phyloP scores from a whole-genome alignment of 1,284 basidiomycete genomes.

The Wolfiporia cocos region DNA sequence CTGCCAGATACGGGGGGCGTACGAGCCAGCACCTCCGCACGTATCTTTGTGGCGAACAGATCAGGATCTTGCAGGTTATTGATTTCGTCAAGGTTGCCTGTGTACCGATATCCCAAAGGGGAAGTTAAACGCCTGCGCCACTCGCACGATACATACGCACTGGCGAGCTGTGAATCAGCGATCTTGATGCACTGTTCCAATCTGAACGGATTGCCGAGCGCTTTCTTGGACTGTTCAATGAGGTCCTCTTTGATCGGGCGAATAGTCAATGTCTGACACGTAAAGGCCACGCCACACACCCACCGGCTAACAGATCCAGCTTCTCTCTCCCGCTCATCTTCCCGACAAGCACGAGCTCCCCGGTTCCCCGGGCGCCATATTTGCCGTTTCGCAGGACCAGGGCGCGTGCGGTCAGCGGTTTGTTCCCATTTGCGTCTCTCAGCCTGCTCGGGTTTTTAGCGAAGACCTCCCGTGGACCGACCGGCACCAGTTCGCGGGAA shows the following conservation, averaged over 20 bases:
- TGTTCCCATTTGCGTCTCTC: conserved; percentile 43
- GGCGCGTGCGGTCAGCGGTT: conserved; percentile 63
- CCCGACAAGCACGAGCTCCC: conserved; percentile 49
- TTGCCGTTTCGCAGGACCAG: conserved; percentile 70
- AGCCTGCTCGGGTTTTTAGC: conserved; percentile 26
- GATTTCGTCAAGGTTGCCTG: conserved; percentile 65
- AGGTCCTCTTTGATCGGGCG: conserved; percentile 57
- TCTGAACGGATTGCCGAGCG: conserved; percentile 56
- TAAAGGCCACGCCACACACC: conserved; percentile 6
- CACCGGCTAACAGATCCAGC: conserved; percentile 69
- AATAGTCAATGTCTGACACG: neutral
- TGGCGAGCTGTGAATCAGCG: conserved; percentile 63
- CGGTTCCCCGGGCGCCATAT: conserved; percentile 60
- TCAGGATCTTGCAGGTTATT: conserved; percentile 54
- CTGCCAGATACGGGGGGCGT: conserved; percentile 30
- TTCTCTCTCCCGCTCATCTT: conserved; percentile 72
- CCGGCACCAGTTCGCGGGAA: conserved; percentile 40
- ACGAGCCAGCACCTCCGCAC: conserved; percentile 47
- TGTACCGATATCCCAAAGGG: neutral
- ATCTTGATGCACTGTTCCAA: conserved; percentile 58
- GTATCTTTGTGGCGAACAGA: conserved; percentile 49
- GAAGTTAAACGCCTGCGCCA: conserved; percentile 1
- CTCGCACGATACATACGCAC: conserved; percentile 31
- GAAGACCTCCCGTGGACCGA: conserved; percentile 48
- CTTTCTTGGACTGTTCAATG: conserved; percentile 45